Evolutionary conservation across 345 rosid genomes (phyloP), one percentile per base, ranked within the genome.

Genomic region (Eucalyptus guilfoylei): DNA sequence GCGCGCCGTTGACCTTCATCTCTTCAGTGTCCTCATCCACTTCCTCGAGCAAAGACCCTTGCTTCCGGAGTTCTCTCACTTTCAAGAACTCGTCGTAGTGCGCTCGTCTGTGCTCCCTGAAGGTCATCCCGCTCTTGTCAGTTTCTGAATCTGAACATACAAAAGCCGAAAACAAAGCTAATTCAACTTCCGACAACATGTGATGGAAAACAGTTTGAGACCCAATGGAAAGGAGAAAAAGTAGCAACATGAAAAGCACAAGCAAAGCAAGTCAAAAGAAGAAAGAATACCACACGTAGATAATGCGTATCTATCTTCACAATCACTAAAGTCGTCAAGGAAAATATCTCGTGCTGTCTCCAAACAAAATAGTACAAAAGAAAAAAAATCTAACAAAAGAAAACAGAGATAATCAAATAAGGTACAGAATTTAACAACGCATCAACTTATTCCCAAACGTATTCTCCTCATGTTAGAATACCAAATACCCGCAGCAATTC

Each of bases 41-140:
- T 34, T 95, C 98, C 87, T 92, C 98, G 5, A 92, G 64, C 48
- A 95, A 88, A 11, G 99, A 96, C 49, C 98, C 98, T 47, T 93
- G 90, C 30, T 92, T 92, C 89, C 93, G 90, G 89, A 97, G 95
- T 90, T 98, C 99, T 90, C 94, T 96, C 85, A 97, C 98, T 88
- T 93, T 97, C 88, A 88, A 95, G 91, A 94, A 96, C 94, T 98
- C 99, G 87, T 98, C 94, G 86, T 98, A 98, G 88, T 98, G 99
- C 60, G 92, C 98, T 90, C 94, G 92, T 89, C 99, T 94, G 49
- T 91, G 99, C 91, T 96, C 99, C 91, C 88, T 95, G 91, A 98
- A 98, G 86, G 93, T 93, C 90, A 86, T 48, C 55, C 90, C 91
- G 89, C 89, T 92, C 89, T 89, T 91, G 69, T 88, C 95, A 14